Percentiles rank a stretch among this genome's conserved stretches.
phyloP scores from a whole-genome alignment of 2,329 filamentous ascomycete species.

The Teratosphaeria destructans region DNA sequence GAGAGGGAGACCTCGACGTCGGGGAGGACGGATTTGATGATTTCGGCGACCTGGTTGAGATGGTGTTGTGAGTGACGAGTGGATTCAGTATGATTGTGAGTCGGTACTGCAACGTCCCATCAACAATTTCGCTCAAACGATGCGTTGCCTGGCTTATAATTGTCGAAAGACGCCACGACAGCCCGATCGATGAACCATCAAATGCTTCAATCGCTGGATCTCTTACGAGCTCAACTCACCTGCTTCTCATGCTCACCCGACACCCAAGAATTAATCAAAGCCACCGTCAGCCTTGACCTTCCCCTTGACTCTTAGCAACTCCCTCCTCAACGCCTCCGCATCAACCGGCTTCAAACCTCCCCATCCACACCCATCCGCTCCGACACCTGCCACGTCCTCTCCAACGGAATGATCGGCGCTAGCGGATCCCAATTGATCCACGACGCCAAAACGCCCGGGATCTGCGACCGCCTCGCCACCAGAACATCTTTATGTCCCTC shows the following conservation, averaged over 20 bases:
- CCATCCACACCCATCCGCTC: slow-evolving; percentile 18
- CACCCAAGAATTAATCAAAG: slow-evolving; percentile 18
- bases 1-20: slow-evolving; percentile 17
- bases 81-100: too few species aligned
- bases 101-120: too few species aligned
- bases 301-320: slow-evolving; percentile 17
- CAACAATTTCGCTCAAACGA: too few species aligned
- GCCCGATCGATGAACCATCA: too few species aligned
- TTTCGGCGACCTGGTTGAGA: slow-evolving; percentile 7
- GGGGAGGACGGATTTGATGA: slow-evolving; percentile 16
- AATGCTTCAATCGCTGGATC: neutral
- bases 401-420: slow-evolving; percentile 16
- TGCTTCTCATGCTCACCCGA: slow-evolving; percentile 16
- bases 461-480: slow-evolving; percentile 16
- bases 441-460: slow-evolving; percentile 16
- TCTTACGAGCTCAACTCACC: neutral
- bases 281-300: slow-evolving; percentile 18
- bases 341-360: slow-evolving; percentile 14
- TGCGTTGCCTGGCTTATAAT: too few species aligned
- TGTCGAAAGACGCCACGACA: neutral
- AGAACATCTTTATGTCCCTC: slow-evolving; percentile 20
- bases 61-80: neutral
- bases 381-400: slow-evolving; percentile 15
- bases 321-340: slow-evolving; percentile 12
- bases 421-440: slow-evolving; percentile 19